A percentile compares a stretch with the other conserved stretches of the same genome.
Evolutionary conservation across 2,329 filamentous ascomycete genomes (phyloP).

Genomic region (Thelonectria rubi): DNA sequence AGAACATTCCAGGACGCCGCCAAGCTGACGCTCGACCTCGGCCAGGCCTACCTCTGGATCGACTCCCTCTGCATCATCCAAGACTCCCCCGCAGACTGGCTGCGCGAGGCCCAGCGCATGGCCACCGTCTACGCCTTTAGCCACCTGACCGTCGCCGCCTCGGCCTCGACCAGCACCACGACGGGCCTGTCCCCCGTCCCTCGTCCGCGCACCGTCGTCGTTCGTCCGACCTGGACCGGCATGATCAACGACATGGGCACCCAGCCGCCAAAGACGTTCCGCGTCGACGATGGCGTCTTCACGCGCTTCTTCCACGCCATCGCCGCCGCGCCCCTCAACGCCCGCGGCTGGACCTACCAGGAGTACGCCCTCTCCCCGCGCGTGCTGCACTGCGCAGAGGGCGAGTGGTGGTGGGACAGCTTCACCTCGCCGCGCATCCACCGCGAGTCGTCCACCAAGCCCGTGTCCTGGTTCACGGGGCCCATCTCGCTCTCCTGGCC

Average conservation of each 20-base stretch:
- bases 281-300: not conserved
- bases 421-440: not conserved
- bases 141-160: constrained; percentile 9
- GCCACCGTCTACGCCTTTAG: not conserved
- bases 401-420: constrained; percentile 11
- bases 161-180: not conserved
- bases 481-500: constrained; percentile 5
- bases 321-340: not conserved
- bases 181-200: not conserved
- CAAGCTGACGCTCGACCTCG: not conserved
- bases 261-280: not conserved
- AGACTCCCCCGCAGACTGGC: constrained; percentile 2
- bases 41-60: constrained; percentile 5
- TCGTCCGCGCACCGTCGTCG: not conserved
- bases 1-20: constrained; percentile 3
- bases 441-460: constrained; percentile 1
- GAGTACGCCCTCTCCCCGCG: constrained; percentile 3
- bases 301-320: not conserved
- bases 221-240: constrained; percentile 1
- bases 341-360: constrained; percentile 4
- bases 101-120: constrained; percentile 6
- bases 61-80: constrained; percentile 11
- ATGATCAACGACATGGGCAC: not conserved
- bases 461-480: not conserved
- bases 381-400: constrained; percentile 1